A percentile compares a stretch with the other conserved stretches of the same genome.
phyloP scores from a whole-genome alignment of 352 stramenopile genomes.

The Paralagenidium karlingii region DNA sequence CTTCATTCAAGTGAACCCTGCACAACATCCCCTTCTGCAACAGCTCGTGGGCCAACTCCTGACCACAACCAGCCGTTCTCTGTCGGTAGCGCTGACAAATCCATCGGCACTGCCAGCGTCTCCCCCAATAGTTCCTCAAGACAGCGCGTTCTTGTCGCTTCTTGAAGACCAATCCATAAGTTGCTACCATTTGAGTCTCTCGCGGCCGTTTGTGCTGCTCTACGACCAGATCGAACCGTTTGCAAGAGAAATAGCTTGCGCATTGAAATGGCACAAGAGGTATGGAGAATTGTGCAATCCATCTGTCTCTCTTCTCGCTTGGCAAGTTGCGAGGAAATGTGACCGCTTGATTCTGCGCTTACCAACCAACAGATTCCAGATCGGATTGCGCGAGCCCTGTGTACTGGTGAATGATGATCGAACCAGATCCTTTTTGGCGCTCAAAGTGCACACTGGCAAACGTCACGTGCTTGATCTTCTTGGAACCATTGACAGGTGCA shows the following conservation, averaged over 20 bases:
- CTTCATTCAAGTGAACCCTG: conserved; percentile 1
- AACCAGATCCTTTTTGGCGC: conserved; percentile 61
- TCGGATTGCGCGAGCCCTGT: conserved; percentile 20
- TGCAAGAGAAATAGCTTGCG: conserved; percentile 40
- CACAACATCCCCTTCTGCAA: conserved; percentile 26
- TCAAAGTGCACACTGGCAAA: conserved; percentile 24
- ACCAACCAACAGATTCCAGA: conserved; percentile 24
- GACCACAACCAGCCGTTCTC: too few species aligned
- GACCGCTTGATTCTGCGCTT: not conserved
- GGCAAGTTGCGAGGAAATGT: not conserved
- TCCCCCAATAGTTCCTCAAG: too few species aligned
- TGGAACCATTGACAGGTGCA: conserved; percentile 43
- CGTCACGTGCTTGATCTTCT: conserved; percentile 23
- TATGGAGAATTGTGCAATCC: too few species aligned
- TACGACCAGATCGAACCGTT: conserved; percentile 60
- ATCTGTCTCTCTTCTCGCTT: not conserved
- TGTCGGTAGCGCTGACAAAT: too few species aligned
- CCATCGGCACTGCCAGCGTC: too few species aligned
- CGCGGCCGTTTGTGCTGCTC: conserved; percentile 54
- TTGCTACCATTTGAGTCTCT: conserved; percentile 73
- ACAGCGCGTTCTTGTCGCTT: too few species aligned
- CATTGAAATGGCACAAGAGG: conserved; percentile 57
- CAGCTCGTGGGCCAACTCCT: too few species aligned
- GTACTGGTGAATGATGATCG: conserved; percentile 63
- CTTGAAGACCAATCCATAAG: too few species aligned